Percentiles rank a stretch among this genome's conserved stretches.
Conservation (phyloP, 257 asterid genomes). For the Plectranthus barbatus region DNA sequence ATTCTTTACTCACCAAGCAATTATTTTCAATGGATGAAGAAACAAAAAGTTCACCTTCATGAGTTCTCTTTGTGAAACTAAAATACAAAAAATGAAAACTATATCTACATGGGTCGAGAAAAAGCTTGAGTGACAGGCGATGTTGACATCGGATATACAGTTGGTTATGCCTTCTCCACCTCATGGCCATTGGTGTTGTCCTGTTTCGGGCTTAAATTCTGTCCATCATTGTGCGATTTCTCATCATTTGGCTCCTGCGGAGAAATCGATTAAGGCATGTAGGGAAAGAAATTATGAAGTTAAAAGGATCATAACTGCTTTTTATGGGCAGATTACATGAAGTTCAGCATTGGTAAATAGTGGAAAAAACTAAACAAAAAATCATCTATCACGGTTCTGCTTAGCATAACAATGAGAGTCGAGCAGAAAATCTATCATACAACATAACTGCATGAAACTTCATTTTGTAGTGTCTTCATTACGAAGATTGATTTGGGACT, state of each 20-base stretch:
- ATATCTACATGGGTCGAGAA: slow-evolving; percentile 12
- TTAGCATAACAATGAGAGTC: too few relatives aligned
- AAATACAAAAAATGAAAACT: slow-evolving; percentile 1
- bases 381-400: too few relatives aligned
- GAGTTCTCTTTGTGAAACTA: slow-evolving; percentile 1
- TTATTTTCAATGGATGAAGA: slow-evolving; percentile 26
- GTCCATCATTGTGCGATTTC: slow-evolving; percentile 25
- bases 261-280: too few relatives aligned
- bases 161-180: slow-evolving; percentile 24
- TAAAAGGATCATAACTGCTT: too few relatives aligned
- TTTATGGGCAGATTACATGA: too few relatives aligned
- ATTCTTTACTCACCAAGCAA: slow-evolving; percentile 9
- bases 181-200: slow-evolving; percentile 43
- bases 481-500: too few relatives aligned
- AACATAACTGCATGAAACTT: too few relatives aligned
- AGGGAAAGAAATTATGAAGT: too few relatives aligned
- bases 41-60: slow-evolving; percentile 9
- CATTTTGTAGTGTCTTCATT: too few relatives aligned
- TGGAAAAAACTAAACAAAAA: too few relatives aligned
- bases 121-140: not conserved
- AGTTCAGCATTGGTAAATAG: too few relatives aligned
- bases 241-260: slow-evolving; percentile 44
- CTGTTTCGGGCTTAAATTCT: slow-evolving; percentile 12
- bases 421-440: too few relatives aligned
- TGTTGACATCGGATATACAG: not conserved